A percentile compares a stretch with the other conserved stretches of the same genome.
Conservation (phyloP, 805 yeast species). For the Torulaspora delbrueckii region DNA sequence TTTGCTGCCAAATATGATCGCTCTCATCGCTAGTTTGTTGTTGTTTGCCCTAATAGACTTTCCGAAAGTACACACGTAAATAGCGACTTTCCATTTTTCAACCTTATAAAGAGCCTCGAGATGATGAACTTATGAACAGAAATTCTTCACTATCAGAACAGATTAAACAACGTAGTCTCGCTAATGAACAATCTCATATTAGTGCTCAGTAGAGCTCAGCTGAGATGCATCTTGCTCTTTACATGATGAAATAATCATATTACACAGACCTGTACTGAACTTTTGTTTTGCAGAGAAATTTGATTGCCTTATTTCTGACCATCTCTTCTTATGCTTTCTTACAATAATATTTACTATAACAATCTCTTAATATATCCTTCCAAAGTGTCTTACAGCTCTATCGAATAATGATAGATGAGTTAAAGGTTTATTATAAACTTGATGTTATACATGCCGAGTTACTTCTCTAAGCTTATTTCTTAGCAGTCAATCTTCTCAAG, state of each 20-base stretch:
- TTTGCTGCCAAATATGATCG: conserved; percentile 1
- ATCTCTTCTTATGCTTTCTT: no score
- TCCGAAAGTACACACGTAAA: conserved; percentile 1
- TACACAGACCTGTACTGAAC: conserved; percentile 40
- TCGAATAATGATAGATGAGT: conserved; percentile 11
- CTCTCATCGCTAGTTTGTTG: conserved; percentile 1
- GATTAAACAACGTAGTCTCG: no score
- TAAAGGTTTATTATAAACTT: conserved; percentile 15
- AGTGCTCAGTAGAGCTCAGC: conserved; percentile 4
- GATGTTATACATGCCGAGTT: conserved; percentile 18
- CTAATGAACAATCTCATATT: neutral
- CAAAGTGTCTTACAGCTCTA: neutral
- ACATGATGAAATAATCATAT: conserved; percentile 33
- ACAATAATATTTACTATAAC: no score
- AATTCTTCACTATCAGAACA: neutral
- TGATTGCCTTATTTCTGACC: conserved; percentile 27
- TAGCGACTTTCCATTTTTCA: conserved; percentile 6
- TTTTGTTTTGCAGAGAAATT: conserved; percentile 34
- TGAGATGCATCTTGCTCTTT: conserved; percentile 2
- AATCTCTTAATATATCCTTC: no score
- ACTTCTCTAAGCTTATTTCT: conserved; percentile 63
- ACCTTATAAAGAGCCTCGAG: conserved; percentile 2
- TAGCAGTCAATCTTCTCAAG: conserved; percentile 99
- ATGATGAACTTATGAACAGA: no score
- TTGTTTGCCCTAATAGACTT: neutral